These are phyloP conservation scores for Amylocystis lapponica DNA, from an alignment of 768 basidiomycete genomes.

Conservation along the genomic window DNA sequence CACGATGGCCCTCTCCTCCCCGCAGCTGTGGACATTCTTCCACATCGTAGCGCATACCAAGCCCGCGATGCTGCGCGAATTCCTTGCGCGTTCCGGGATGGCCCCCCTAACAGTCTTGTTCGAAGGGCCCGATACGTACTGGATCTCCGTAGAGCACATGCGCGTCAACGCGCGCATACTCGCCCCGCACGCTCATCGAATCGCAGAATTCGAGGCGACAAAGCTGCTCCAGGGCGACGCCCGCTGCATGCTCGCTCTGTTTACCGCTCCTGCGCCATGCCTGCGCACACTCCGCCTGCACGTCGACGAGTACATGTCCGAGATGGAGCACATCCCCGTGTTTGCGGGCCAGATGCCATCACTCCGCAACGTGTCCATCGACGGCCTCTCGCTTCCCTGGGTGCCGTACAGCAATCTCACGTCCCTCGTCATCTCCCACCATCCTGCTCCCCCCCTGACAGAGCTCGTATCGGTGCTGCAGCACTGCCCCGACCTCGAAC, in stretches of 20 bases:
- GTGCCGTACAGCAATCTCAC: neutral
- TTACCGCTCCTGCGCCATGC: neutral
- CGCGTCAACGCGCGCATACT: neutral
- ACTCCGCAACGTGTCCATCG: neutral
- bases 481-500: neutral
- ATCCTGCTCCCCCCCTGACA: neutral
- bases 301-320: neutral
- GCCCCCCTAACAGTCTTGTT: neutral
- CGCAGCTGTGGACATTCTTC: neutral
- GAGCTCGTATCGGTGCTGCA: neutral
- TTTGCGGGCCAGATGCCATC: neutral
- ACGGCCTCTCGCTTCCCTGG: neutral
- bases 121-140: neutral
- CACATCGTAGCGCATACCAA: neutral
- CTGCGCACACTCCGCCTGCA: neutral
- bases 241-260: neutral
- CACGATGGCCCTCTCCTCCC: neutral
- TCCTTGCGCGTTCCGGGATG: neutral
- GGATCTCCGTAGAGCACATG: conserved; percentile 1
- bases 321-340: neutral
- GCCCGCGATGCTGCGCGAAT: neutral
- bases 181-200: neutral
- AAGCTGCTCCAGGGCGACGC: neutral
- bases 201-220: neutral
- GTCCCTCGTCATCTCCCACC: neutral